Percentiles rank a stretch among this genome's conserved stretches.
phyloP scores from a whole-genome alignment of 139 green algal genomes.

The Gonium pectorale region DNA sequence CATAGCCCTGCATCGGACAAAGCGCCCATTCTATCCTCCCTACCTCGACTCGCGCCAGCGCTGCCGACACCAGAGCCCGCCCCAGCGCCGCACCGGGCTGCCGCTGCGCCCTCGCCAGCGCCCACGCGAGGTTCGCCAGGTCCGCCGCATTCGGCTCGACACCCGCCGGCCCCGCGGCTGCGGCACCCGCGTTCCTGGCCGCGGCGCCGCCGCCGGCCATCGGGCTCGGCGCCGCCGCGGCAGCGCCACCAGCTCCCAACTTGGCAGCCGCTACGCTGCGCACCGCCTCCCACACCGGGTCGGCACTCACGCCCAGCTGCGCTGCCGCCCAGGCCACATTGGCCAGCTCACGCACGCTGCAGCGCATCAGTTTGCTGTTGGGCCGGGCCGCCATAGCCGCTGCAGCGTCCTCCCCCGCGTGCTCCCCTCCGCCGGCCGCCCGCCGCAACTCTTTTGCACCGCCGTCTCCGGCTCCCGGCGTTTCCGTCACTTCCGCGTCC shows the following conservation, averaged over 20 bases:
- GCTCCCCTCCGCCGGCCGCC: no score
- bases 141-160: no score
- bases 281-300: slow-evolving; percentile 4
- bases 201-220: no score
- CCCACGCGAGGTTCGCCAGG: no score
- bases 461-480: no score
- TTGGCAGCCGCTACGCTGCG: not conserved
- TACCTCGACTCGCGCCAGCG: slow-evolving; percentile 6
- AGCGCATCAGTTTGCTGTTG: not conserved
- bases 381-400: no score
- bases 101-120: not conserved
- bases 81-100: not conserved
- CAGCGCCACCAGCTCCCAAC: not conserved
- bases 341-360: not conserved
- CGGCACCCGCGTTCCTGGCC: no score
- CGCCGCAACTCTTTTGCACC: no score
- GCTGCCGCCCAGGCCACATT: slow-evolving; percentile 20
- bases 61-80: slow-evolving; percentile 1
- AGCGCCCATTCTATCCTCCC: no score
- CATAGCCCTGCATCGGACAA: no score
- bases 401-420: no score
- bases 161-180: no score
- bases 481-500: not conserved
- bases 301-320: slow-evolving; percentile 10
- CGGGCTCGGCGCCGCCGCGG: not conserved